These are phyloP conservation scores for Phaeosphaeria sp. DNA, from an alignment of 2,329 filamentous ascomycete genomes.

Conservation along the genomic window DNA sequence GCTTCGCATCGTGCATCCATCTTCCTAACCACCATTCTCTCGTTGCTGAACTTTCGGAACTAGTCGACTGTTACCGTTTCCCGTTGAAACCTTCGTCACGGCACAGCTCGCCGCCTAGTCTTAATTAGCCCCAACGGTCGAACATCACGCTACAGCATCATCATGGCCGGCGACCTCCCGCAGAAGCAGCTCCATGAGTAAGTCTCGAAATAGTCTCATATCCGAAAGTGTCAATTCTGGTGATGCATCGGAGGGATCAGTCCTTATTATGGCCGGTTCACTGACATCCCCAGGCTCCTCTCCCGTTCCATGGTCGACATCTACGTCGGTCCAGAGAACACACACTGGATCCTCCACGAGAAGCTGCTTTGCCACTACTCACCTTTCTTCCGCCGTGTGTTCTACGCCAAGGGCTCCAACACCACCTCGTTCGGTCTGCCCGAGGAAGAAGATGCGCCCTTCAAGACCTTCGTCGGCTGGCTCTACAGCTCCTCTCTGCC, in stretches of 20 bases:
- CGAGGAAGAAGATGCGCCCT: conserved; percentile 59
- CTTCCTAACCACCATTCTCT: conserved; percentile 7
- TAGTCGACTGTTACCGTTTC: conserved; percentile 13
- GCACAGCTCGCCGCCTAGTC: conserved; percentile 9
- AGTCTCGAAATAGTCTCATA: conserved; percentile 1
- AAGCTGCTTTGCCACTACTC: conserved; percentile 63
- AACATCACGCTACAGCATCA: conserved; percentile 12
- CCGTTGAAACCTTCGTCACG: conserved; percentile 7
- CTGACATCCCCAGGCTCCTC: conserved; percentile 53
- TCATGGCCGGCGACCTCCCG: conserved; percentile 31
- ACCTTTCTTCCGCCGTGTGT: conserved; percentile 61
- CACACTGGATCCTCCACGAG: conserved; percentile 63
- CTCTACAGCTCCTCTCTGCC: conserved; percentile 59
- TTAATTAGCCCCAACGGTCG: conserved; percentile 25
- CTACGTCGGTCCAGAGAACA: conserved; percentile 62
- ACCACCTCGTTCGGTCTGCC: conserved; percentile 57
- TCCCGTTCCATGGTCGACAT: conserved; percentile 63
- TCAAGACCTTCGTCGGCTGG: conserved; percentile 62
- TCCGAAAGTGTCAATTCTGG: background rate
- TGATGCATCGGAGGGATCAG: background rate
- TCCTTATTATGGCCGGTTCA: background rate
- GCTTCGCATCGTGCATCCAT: conserved; percentile 8
- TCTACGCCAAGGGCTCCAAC: conserved; percentile 51
- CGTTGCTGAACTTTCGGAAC: conserved; percentile 6
- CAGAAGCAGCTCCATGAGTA: conserved; percentile 48